phyloP scores from a whole-genome alignment of 2,329 filamentous ascomycete genomes.

The Beauveria asiatica region DNA sequence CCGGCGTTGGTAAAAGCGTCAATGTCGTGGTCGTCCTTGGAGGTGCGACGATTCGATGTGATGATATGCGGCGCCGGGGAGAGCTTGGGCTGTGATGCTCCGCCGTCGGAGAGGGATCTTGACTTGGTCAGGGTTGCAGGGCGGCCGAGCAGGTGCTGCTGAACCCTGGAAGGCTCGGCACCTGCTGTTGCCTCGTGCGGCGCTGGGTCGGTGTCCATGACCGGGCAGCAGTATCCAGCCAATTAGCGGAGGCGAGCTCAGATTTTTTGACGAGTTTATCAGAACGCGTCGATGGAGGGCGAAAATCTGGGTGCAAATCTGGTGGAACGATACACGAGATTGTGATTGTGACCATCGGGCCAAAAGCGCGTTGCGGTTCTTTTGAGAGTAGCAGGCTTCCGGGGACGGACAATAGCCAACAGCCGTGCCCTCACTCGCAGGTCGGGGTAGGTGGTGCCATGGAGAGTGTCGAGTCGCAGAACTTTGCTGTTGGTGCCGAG shows the following conservation, averaged over 20 bases:
- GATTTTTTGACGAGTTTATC: neutral
- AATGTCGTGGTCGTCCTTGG: constrained; percentile 59
- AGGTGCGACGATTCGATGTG: constrained; percentile 44
- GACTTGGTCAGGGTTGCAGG: constrained; percentile 41
- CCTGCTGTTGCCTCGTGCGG: constrained; percentile 4
- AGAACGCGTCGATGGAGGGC: neutral
- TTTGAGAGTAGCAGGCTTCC: neutral
- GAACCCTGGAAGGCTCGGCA: constrained; percentile 5
- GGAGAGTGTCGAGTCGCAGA: neutral
- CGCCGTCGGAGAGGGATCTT: constrained; percentile 58
- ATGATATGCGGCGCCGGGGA: constrained; percentile 51
- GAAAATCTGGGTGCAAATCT: neutral
- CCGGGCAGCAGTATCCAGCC: neutral
- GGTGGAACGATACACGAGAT: neutral
- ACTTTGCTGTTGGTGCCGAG: neutral
- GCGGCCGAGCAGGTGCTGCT: constrained; percentile 16
- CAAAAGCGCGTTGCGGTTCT: no score
- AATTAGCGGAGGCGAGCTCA: neutral
- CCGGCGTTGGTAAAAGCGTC: neutral
- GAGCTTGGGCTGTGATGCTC: constrained; percentile 44
- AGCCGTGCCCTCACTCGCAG: neutral
- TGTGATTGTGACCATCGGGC: neutral
- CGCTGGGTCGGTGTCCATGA: constrained; percentile 8
- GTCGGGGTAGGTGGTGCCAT: neutral
- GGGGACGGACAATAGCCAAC: neutral